Evolutionary conservation across 768 basidiomycete genomes (phyloP).

Genomic region (Aureoboletus auriporus): DNA sequence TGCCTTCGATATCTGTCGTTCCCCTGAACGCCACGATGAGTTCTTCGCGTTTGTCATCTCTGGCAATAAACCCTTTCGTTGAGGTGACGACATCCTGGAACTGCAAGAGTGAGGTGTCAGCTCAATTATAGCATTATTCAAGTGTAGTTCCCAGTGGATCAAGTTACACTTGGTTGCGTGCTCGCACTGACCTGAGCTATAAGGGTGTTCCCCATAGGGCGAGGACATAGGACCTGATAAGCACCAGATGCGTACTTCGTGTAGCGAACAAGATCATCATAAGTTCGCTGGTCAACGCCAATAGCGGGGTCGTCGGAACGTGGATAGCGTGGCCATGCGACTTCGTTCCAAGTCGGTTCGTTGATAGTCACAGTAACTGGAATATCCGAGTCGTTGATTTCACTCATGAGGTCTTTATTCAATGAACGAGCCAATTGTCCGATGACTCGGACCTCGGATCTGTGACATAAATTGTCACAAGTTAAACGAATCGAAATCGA

Average conservation of each 20-base stretch:
- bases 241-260: conserved; percentile 49
- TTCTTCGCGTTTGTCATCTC: conserved; percentile 40
- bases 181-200: conserved; percentile 34
- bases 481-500: too few species aligned
- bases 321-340: conserved; percentile 23
- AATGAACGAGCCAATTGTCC: too few species aligned
- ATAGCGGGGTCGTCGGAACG: conserved; percentile 16
- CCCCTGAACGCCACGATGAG: conserved; percentile 41
- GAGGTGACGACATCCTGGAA: conserved; percentile 35
- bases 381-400: not conserved
- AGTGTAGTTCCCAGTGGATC: not conserved
- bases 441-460: too few species aligned
- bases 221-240: conserved; percentile 43
- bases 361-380: not conserved
- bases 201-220: conserved; percentile 45
- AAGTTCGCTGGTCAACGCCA: conserved; percentile 35
- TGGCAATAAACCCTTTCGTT: conserved; percentile 42
- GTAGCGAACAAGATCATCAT: conserved; percentile 41
- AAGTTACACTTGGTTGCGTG: not conserved
- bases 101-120: conserved; percentile 20
- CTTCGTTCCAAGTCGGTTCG: not conserved
- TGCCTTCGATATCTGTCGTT: conserved; percentile 23
- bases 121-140: not conserved
- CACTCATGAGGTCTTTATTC: conserved; percentile 4
- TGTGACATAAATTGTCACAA: too few species aligned